phyloP scores from a whole-genome alignment of 2,329 filamentous ascomycete genomes.

The Cryoendolithus antarcticus region DNA sequence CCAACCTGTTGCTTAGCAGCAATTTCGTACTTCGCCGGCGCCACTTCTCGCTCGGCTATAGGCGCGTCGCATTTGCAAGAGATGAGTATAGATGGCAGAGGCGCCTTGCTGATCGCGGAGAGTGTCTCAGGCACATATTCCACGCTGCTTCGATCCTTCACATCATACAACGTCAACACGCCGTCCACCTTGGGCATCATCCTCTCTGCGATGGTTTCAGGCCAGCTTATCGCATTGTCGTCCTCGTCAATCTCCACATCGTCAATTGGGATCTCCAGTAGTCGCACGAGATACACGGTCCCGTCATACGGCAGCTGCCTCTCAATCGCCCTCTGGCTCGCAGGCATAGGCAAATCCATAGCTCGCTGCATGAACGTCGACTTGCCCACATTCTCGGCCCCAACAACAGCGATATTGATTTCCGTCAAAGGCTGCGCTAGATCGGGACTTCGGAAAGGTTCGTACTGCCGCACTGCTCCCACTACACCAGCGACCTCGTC shows the following conservation, averaged over 20 bases:
- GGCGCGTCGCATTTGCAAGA: slow-evolving; percentile 83
- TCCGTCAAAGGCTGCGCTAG: slow-evolving; percentile 29
- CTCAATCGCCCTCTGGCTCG: slow-evolving; percentile 29
- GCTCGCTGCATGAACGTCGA: slow-evolving; percentile 47
- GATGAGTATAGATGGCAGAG: slow-evolving; percentile 66
- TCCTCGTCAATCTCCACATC: slow-evolving; percentile 40
- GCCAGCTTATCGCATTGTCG: slow-evolving; percentile 42
- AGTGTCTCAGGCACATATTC: slow-evolving; percentile 61
- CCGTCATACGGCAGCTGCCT: slow-evolving; percentile 47
- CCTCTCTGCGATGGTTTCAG: slow-evolving; percentile 46
- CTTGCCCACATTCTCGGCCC: slow-evolving; percentile 43
- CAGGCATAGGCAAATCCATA: slow-evolving; percentile 38
- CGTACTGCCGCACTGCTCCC: slow-evolving; percentile 16
- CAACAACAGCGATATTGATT: slow-evolving; percentile 47
- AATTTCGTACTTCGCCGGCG: slow-evolving; percentile 54
- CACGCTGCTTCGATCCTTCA: slow-evolving; percentile 65
- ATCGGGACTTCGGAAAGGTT: slow-evolving; percentile 14
- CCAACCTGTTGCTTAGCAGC: slow-evolving; percentile 52
- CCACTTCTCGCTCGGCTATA: slow-evolving; percentile 56
- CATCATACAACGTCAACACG: slow-evolving; percentile 77
- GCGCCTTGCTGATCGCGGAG: slow-evolving; percentile 59
- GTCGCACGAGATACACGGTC: slow-evolving; percentile 41
- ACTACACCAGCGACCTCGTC: slow-evolving; percentile 20
- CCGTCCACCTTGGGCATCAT: slow-evolving; percentile 68
- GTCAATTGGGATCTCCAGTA: slow-evolving; percentile 43